Percentiles rank a stretch among this genome's conserved stretches.
Conservation (phyloP, 1,284 basidiomycete species). For the Trichosporon faecale region DNA sequence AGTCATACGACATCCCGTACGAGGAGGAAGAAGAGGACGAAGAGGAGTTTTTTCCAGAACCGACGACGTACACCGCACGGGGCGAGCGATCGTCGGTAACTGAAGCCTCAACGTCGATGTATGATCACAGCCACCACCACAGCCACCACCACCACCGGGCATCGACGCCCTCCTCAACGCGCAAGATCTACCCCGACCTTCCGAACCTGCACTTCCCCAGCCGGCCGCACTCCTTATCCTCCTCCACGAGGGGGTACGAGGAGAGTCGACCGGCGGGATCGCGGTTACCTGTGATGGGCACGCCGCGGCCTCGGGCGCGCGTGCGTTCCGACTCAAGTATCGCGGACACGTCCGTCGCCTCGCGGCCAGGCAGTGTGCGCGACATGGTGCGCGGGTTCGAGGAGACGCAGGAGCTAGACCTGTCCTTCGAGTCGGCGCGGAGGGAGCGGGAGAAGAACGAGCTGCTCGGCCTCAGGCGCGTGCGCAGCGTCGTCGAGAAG, state of each 20-base stretch:
- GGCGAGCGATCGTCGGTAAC: slow-evolving; percentile 6
- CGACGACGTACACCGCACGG: slow-evolving; percentile 1
- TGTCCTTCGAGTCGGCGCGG: slow-evolving; percentile 16
- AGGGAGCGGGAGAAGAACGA: slow-evolving; percentile 15
- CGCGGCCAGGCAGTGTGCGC: slow-evolving; percentile 7
- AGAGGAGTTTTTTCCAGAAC: not conserved
- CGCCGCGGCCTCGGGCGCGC: not conserved
- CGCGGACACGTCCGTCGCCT: not conserved
- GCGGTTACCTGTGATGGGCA: not conserved
- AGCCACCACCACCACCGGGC: not conserved
- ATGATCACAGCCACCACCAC: not conserved
- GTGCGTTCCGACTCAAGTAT: not conserved
- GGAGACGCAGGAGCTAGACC: slow-evolving; percentile 14
- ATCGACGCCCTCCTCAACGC: not conserved
- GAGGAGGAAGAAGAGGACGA: slow-evolving; percentile 2
- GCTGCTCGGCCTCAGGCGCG: slow-evolving; percentile 14
- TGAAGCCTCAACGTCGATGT: slow-evolving; percentile 5
- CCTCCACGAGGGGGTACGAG: not conserved
- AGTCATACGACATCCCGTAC: slow-evolving; percentile 3
- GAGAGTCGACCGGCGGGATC: not conserved
- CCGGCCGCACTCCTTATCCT: not conserved
- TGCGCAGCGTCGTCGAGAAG: slow-evolving; percentile 11
- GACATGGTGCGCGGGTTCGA: slow-evolving; percentile 14
- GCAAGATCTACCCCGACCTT: not conserved
- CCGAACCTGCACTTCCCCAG: not conserved